Evolutionary conservation across 345 rosid species (phyloP).

Genomic region (Geranium rotundifolium): DNA sequence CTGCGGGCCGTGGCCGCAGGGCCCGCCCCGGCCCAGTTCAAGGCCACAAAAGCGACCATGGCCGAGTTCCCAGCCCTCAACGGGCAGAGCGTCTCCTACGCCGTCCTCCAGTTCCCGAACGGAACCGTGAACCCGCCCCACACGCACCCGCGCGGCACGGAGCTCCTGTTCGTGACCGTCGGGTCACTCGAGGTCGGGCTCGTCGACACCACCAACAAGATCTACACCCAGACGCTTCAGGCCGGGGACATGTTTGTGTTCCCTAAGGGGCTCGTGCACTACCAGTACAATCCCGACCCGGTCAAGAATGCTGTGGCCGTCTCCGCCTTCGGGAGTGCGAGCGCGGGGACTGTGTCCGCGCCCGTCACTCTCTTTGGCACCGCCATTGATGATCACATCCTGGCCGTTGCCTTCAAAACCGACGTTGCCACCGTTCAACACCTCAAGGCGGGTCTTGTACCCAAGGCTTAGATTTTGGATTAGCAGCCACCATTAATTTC

Average conservation of each 20-base stretch:
- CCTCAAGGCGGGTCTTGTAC: slow-evolving; percentile 20
- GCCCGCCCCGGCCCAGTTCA: slow-evolving; percentile 7
- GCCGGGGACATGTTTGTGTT: slow-evolving; percentile 23
- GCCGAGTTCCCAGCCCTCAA: slow-evolving; percentile 24
- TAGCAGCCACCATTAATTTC: background rate
- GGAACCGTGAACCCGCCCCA: slow-evolving; percentile 20
- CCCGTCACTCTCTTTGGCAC: slow-evolving; percentile 22
- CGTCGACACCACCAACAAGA: slow-evolving; percentile 30
- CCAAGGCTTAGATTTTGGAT: background rate
- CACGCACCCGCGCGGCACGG: slow-evolving; percentile 26
- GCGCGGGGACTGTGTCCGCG: slow-evolving; percentile 15
- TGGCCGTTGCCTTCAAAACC: slow-evolving; percentile 27
- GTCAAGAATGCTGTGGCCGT: slow-evolving; percentile 11
- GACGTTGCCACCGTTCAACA: slow-evolving; percentile 19
- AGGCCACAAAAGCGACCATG: slow-evolving; percentile 16
- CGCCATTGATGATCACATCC: slow-evolving; percentile 19
- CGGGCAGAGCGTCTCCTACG: slow-evolving; percentile 33
- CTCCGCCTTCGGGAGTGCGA: slow-evolving; percentile 24
- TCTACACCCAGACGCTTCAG: slow-evolving; percentile 22
- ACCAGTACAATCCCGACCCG: slow-evolving; percentile 13
- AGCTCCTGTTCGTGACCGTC: slow-evolving; percentile 13
- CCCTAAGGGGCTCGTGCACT: slow-evolving; percentile 32
- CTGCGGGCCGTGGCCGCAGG: slow-evolving; percentile 4
- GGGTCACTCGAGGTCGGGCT: slow-evolving; percentile 33
- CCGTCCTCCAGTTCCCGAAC: slow-evolving; percentile 19